These are phyloP conservation scores for Ampelocalamus luodianensis DNA, from an alignment of 176 grass and related monocot genomes.

Conservation along the genomic window DNA sequence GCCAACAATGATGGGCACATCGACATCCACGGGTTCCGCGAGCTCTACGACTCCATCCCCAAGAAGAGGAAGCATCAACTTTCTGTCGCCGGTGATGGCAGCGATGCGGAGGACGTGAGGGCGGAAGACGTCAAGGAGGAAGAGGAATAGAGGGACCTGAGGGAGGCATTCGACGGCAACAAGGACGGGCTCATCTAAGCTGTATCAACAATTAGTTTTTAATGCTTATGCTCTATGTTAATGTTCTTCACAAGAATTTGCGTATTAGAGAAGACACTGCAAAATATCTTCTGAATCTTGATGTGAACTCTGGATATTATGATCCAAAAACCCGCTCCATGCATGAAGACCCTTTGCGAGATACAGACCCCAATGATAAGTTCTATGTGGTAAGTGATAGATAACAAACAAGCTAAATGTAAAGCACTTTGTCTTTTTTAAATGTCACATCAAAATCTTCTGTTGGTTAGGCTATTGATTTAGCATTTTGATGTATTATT, in stretches of 20 bases:
- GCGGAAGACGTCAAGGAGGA: too few species aligned
- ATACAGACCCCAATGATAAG: slow-evolving; percentile 96
- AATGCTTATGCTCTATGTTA: slow-evolving; percentile 2
- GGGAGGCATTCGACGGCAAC: too few species aligned
- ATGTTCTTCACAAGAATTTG: slow-evolving; percentile 67
- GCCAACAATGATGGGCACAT: too few species aligned
- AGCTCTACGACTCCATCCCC: too few species aligned
- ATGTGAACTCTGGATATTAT: slow-evolving; percentile 98
- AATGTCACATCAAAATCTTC: neutral
- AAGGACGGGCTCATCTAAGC: neutral
- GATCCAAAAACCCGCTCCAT: slow-evolving; percentile 98
- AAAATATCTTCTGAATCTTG: slow-evolving; percentile 92
- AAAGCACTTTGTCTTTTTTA: slow-evolving; percentile 1
- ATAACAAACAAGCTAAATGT: neutral
- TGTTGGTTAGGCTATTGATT: slow-evolving; percentile 15
- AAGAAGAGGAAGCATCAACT: too few species aligned
- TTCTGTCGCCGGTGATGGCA: too few species aligned
- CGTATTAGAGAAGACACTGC: slow-evolving; percentile 98
- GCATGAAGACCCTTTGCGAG: slow-evolving; percentile 91
- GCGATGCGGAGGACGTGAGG: too few species aligned
- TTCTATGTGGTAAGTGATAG: slow-evolving; percentile 73
- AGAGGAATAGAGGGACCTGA: too few species aligned
- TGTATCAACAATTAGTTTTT: neutral
- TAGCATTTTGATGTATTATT: slow-evolving; percentile 15
- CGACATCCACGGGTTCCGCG: too few species aligned